These are phyloP conservation scores for Dalbergia oliveri DNA, from an alignment of 306 rosid genomes.

Conservation along the genomic window DNA sequence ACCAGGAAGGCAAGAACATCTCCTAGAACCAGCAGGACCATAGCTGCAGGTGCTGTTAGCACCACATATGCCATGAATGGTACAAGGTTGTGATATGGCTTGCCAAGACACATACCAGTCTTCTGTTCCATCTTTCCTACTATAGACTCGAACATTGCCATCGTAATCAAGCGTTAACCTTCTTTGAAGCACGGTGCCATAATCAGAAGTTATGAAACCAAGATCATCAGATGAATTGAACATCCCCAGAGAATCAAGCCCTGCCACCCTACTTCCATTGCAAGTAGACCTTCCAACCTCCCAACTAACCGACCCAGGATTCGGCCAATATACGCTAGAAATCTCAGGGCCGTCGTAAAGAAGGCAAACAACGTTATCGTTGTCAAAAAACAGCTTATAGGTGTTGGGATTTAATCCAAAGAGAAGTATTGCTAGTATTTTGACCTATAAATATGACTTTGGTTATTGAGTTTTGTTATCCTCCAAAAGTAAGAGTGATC, in stretches of 20 bases:
- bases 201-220: constrained; percentile 44
- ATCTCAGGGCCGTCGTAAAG: constrained; percentile 48
- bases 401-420: too few species aligned
- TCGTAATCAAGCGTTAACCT: constrained; percentile 53
- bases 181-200: constrained; percentile 39
- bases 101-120: constrained; percentile 59
- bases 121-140: constrained; percentile 26
- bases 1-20: constrained; percentile 51
- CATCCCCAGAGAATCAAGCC: constrained; percentile 47
- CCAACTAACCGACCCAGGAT: constrained; percentile 47
- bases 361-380: constrained; percentile 47
- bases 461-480: too few species aligned
- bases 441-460: too few species aligned
- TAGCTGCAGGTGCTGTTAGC: constrained; percentile 45
- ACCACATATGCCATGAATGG: constrained; percentile 55
- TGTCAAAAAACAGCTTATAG: constrained; percentile 47
- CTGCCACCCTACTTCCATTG: constrained; percentile 48
- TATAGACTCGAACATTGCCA: constrained; percentile 57
- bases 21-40: constrained; percentile 26
- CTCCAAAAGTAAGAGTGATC: too few species aligned
- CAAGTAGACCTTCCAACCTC: constrained; percentile 43
- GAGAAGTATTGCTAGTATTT: too few species aligned
- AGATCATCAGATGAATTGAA: constrained; percentile 53
- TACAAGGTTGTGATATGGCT: constrained; percentile 49
- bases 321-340: constrained; percentile 56